These are phyloP conservation scores for Hypoxylon sp. DNA, from an alignment of 2,329 filamentous ascomycete species.

Conservation along the genomic window DNA sequence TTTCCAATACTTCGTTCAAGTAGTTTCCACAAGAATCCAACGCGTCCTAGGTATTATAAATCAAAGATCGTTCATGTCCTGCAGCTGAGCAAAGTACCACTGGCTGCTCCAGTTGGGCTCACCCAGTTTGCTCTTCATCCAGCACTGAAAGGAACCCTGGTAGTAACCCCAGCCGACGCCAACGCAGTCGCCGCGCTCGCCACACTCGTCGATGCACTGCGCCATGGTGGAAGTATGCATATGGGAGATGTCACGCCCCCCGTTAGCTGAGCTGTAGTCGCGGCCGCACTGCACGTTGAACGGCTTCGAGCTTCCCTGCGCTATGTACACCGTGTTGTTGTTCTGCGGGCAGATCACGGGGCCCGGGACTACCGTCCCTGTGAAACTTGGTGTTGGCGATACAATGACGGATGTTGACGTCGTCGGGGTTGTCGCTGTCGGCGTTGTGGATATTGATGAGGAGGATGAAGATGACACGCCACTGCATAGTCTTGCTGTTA, in stretches of 20 bases:
- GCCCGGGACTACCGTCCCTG: constrained; percentile 24
- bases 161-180: constrained; percentile 42
- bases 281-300: constrained; percentile 46
- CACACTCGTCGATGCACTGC: constrained; percentile 42
- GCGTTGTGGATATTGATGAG: constrained; percentile 10
- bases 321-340: constrained; percentile 44
- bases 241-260: constrained; percentile 37
- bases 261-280: constrained; percentile 41
- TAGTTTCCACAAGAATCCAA: not conserved
- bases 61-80: constrained; percentile 20
- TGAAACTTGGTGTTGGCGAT: constrained; percentile 41
- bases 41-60: not conserved
- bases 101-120: constrained; percentile 34
- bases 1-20: not conserved
- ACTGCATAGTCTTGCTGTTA: constrained; percentile 12
- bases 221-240: constrained; percentile 37
- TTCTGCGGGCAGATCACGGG: constrained; percentile 41
- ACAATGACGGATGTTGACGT: constrained; percentile 26
- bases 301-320: constrained; percentile 36
- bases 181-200: constrained; percentile 33
- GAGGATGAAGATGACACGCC: constrained; percentile 18
- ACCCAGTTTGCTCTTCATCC: constrained; percentile 44
- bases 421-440: constrained; percentile 21
- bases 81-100: constrained; percentile 46
- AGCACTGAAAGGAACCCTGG: constrained; percentile 36